Conservation (phyloP, 768 basidiomycete genomes). For the Tricholoma sp. region DNA sequence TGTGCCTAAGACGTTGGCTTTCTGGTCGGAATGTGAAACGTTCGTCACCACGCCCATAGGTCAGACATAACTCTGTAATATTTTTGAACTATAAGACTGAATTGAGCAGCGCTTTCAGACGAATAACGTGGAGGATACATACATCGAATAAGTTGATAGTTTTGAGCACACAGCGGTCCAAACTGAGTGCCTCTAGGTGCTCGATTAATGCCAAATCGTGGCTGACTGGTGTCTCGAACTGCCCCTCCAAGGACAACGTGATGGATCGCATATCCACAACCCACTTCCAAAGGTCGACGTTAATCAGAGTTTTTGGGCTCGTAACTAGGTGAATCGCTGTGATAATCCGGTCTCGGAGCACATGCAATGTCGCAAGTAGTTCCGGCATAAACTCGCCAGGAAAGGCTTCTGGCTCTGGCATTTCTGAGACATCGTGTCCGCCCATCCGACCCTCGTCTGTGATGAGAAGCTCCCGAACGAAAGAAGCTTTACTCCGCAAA, state of each 20-base stretch:
- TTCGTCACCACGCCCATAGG: background rate
- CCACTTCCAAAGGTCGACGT: constrained; percentile 1
- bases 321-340: background rate
- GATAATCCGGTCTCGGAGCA: background rate
- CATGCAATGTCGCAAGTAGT: background rate
- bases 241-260: background rate
- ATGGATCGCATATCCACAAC: background rate
- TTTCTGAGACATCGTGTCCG: background rate
- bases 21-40: background rate
- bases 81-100: background rate
- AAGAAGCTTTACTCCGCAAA: constrained; percentile 1
- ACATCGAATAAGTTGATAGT: background rate
- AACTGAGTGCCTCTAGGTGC: background rate
- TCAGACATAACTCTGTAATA: background rate
- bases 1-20: background rate
- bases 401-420: background rate
- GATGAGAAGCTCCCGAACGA: background rate
- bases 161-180: background rate
- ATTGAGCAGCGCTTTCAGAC: background rate
- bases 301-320: background rate
- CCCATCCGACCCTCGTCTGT: background rate
- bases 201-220: background rate
- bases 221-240: background rate
- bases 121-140: background rate
- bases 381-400: background rate